Conservation (phyloP, 768 basidiomycete genomes). For the Suillus discolor region DNA sequence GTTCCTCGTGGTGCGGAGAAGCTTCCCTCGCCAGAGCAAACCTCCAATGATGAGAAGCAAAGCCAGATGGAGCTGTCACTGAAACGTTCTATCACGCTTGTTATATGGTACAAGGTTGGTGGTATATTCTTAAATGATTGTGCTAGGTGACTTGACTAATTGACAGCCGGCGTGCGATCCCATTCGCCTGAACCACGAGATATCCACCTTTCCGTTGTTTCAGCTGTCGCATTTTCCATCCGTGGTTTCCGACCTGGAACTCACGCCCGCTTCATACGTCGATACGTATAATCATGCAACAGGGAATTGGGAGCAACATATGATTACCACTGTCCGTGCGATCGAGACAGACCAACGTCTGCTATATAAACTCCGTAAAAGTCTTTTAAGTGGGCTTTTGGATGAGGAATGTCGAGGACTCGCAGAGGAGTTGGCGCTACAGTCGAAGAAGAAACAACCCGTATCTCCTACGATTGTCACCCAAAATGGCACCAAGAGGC, state of each 20-base stretch:
- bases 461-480: constrained; percentile 14
- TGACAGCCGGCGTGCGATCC: constrained; percentile 53
- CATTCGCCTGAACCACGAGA: constrained; percentile 56
- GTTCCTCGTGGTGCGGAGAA: constrained; percentile 11
- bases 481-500: constrained; percentile 27
- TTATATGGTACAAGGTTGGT: constrained; percentile 70
- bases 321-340: constrained; percentile 57
- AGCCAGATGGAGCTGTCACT: constrained; percentile 39
- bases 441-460: constrained; percentile 31
- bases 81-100: constrained; percentile 60
- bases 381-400: constrained; percentile 55
- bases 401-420: constrained; percentile 63
- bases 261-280: constrained; percentile 54
- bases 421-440: constrained; percentile 54
- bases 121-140: not conserved
- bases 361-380: constrained; percentile 61
- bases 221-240: constrained; percentile 54
- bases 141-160: constrained; percentile 15
- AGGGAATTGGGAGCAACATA: constrained; percentile 70
- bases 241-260: constrained; percentile 56
- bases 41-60: constrained; percentile 24
- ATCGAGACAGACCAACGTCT: constrained; percentile 63
- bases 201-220: constrained; percentile 68
- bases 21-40: constrained; percentile 15
- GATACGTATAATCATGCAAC: constrained; percentile 59